phyloP scores from a whole-genome alignment of 2,329 filamentous ascomycete genomes.

The Pseudogymnoascus verrucosus region DNA sequence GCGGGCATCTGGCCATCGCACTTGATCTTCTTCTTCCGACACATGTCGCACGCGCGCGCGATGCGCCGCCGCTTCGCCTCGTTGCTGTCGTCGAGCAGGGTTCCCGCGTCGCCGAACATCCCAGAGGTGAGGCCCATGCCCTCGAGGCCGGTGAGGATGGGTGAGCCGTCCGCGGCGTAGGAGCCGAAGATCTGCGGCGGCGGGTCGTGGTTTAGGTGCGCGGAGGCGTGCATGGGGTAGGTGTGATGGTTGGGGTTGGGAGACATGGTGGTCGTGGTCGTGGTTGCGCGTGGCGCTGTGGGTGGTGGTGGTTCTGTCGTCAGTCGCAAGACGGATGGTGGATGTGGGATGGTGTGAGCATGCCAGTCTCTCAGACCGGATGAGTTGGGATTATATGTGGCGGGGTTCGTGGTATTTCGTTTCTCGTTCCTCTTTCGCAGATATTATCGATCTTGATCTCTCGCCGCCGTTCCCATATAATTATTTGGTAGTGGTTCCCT shows the following conservation, averaged over 20 bases:
- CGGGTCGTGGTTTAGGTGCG: conserved; percentile 50
- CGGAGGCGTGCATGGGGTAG: background rate
- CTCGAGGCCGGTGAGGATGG: conserved; percentile 44
- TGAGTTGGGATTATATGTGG: background rate
- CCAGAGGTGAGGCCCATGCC: conserved; percentile 39
- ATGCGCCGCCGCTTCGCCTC: conserved; percentile 60
- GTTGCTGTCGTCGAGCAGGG: conserved; percentile 56
- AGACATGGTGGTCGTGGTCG: background rate
- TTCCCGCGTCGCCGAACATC: conserved; percentile 50
- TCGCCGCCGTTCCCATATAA: background rate
- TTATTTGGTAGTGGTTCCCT: background rate
- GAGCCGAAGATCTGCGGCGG: conserved; percentile 62
- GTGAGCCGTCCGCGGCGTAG: conserved; percentile 52
- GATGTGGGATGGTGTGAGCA: background rate
- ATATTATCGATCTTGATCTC: background rate
- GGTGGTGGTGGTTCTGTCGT: background rate
- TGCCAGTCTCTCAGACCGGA: background rate
- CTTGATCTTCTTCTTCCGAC: conserved; percentile 94
- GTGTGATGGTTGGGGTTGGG: background rate
- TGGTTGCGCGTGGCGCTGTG: background rate
- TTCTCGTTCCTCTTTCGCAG: background rate
- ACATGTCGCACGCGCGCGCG: conserved; percentile 57
- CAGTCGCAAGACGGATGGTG: background rate
- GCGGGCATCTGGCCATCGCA: conserved; percentile 93
- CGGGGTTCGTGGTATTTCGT: background rate